Evolutionary conservation across 83 land plant species (phyloP).

Genomic region (Picea engelmannii): DNA sequence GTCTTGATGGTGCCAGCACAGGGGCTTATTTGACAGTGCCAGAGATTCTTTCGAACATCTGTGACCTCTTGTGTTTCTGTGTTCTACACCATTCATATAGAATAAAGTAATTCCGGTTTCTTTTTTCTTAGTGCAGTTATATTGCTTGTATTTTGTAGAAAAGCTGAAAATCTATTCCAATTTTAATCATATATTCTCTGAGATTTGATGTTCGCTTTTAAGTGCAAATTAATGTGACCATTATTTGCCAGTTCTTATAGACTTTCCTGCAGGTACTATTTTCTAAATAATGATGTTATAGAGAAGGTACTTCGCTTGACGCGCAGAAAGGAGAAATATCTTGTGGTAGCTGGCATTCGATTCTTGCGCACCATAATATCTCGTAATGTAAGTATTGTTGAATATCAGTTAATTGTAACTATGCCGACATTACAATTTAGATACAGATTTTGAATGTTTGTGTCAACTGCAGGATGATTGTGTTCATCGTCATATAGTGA

Average conservation of each 20-base stretch:
- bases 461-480: constrained; percentile 75
- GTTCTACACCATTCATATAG: constrained; percentile 85
- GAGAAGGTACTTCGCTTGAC: constrained; percentile 77
- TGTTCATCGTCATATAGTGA: constrained; percentile 67
- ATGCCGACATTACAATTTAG: neutral
- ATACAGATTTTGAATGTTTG: neutral
- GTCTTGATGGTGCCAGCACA: constrained; percentile 24
- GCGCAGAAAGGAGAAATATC: constrained; percentile 74
- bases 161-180: neutral
- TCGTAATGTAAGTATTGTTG: constrained; percentile 57
- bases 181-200: neutral
- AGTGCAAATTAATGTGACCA: neutral
- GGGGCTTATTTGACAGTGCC: constrained; percentile 34
- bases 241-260: neutral
- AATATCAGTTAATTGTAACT: neutral
- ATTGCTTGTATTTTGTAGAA: neutral
- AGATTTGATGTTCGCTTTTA: neutral
- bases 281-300: constrained; percentile 76
- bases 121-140: neutral
- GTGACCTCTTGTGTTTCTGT: constrained; percentile 93
- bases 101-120: constrained; percentile 63
- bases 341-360: constrained; percentile 91
- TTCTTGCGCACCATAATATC: constrained; percentile 82
- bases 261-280: constrained; percentile 64
- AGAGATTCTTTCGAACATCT: constrained; percentile 80